Evolutionary conservation across 129 eudicot genomes (phyloP).

Genomic region (Centaurea solstitialis): DNA sequence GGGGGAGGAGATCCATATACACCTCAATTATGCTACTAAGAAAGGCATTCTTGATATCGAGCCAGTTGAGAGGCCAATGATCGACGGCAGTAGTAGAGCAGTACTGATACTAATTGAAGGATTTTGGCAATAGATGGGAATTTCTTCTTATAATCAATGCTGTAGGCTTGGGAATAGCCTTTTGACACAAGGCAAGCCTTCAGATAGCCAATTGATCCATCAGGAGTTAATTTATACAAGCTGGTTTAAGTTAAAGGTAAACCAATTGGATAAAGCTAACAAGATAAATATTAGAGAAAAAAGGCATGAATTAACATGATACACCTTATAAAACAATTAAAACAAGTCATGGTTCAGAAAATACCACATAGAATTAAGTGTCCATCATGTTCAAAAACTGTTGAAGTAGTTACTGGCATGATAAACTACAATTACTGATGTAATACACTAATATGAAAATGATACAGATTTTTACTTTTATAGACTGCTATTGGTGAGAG

Average conservation of each 20-base stretch:
- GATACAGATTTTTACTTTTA: not conserved
- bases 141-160: not conserved
- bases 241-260: not conserved
- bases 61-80: not conserved
- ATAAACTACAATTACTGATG: conserved; percentile 11
- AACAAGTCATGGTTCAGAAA: conserved; percentile 8
- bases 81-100: not conserved
- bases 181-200: not conserved
- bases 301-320: not conserved
- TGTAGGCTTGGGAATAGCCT: not conserved
- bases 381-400: not conserved
- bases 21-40: no score
- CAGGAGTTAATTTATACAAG: not conserved
- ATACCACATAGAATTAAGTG: not conserved
- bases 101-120: not conserved
- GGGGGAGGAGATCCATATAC: no score
- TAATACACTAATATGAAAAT: conserved; percentile 4
- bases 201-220: not conserved
- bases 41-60: not conserved
- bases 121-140: not conserved
- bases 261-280: not conserved
- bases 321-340: not conserved
- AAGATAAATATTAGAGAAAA: not conserved
- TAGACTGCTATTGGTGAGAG: conserved; percentile 6
- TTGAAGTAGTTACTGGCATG: not conserved